Evolutionary conservation across 306 rosid genomes (phyloP), one percentile per base, ranked within the genome.

Genomic region (Boehmeria nivea): DNA sequence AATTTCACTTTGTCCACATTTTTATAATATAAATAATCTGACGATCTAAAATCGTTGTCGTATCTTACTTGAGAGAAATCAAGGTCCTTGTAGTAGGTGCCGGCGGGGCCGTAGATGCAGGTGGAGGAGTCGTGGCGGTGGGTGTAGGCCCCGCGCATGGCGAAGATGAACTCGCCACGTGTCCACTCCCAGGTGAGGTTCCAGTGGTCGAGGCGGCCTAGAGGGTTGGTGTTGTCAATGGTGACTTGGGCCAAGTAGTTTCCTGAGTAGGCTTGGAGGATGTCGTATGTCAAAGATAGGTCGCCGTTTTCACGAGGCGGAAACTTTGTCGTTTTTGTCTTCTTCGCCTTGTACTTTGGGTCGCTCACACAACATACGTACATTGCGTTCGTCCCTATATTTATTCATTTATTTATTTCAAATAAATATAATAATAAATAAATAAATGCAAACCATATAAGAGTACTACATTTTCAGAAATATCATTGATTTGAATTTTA

Each of bases 181-280:
- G 61, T 79, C 97, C 97, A 90, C 42, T 90, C 94, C 88, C 90
- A 90, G 6, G 97, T 77, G 4, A 90, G 6, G 66, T 90, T 90
- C 95, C 97, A 86, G 17, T 80, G 94, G 47, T 90, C 97, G 0
- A 90, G 90, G 12, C 97, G 84, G 19, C 95, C 94, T 1, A 90
- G 42, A 0, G 95, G 88, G 68, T 84, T 77, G 45, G 57, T 16
- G 78, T 87, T 82, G 45, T 90, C 95, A 1, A 90, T 72, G 44
- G 83, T 86, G 0, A 90, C 72, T 34, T 90, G 91, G 1, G 61
- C 95, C 0, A 65, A 73, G 61, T 90, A 90, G 80, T 44, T 90
- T 20, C 34, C 71, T 14, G 69, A 20, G 51, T 28, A 76, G 8
- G 95, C 67, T 71, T 90, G 86, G 20, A 86, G 50, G 5, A 81